phyloP scores from a whole-genome alignment of 768 basidiomycete genomes.

The Xerocomus spinulosus region DNA sequence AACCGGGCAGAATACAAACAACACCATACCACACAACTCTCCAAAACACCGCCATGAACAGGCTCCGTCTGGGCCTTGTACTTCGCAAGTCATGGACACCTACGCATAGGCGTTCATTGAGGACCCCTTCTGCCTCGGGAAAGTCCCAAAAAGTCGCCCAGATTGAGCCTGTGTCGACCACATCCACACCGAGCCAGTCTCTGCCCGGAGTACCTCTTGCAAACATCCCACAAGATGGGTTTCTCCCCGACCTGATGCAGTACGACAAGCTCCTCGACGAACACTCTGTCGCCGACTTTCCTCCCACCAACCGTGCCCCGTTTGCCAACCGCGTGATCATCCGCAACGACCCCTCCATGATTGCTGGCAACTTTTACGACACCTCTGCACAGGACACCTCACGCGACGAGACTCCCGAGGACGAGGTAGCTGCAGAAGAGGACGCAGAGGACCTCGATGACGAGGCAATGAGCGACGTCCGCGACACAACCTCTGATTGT shows the following conservation, averaged over 20 bases:
- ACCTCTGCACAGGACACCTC: constrained; percentile 12
- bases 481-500: constrained; percentile 14
- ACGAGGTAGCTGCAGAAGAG: constrained; percentile 12
- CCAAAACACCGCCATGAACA: constrained; percentile 22
- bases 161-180: constrained; percentile 1
- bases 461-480: constrained; percentile 13
- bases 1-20: constrained; percentile 16
- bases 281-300: constrained; percentile 49
- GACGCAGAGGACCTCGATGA: constrained; percentile 15
- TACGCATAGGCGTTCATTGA: not conserved
- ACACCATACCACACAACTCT: not conserved
- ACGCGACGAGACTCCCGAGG: constrained; percentile 1
- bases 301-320: constrained; percentile 47
- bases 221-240: constrained; percentile 22
- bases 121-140: constrained; percentile 16
- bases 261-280: constrained; percentile 60
- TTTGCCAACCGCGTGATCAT: constrained; percentile 60
- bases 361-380: constrained; percentile 36
- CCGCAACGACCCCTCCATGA: constrained; percentile 70
- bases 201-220: constrained; percentile 16
- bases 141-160: constrained; percentile 1
- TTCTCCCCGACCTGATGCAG: constrained; percentile 59
- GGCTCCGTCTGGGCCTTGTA: constrained; percentile 12
- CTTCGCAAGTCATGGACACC: constrained; percentile 12
- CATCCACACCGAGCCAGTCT: not conserved